These are phyloP conservation scores for Tylopilus balloui DNA, from an alignment of 768 basidiomycete genomes.

Conservation along the genomic window DNA sequence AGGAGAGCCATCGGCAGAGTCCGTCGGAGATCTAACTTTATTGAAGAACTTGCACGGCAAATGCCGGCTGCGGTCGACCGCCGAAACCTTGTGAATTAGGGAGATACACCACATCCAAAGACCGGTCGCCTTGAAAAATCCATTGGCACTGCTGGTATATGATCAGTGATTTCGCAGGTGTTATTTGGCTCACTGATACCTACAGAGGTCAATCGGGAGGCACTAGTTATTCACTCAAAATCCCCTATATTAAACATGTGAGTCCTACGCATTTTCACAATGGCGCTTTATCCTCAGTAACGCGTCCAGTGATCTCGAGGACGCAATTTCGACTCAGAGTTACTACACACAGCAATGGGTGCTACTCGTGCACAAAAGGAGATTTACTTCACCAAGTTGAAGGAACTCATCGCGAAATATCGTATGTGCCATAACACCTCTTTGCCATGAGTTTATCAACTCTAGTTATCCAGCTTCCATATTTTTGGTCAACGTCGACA, in stretches of 20 bases:
- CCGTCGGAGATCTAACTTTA: slow-evolving; percentile 29
- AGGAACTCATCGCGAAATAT: slow-evolving; percentile 86
- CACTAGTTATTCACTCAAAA: slow-evolving; percentile 41
- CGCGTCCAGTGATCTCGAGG: slow-evolving; percentile 13
- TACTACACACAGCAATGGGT: slow-evolving; percentile 69
- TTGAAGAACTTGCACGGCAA: slow-evolving; percentile 26
- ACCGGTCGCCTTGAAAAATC: slow-evolving; percentile 87
- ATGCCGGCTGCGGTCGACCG: slow-evolving; percentile 10
- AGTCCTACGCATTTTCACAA: slow-evolving; percentile 6
- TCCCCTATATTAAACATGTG: slow-evolving; percentile 24
- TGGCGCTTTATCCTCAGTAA: neutral
- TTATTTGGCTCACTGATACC: slow-evolving; percentile 8
- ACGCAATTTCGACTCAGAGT: no score
- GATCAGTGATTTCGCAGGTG: slow-evolving; percentile 14
- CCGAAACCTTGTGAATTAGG: slow-evolving; percentile 24
- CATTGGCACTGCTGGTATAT: slow-evolving; percentile 76
- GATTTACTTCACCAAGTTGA: slow-evolving; percentile 88
- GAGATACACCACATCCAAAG: slow-evolving; percentile 13
- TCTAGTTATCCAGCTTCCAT: slow-evolving; percentile 69
- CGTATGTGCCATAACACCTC: slow-evolving; percentile 49
- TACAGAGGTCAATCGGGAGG: slow-evolving; percentile 92
- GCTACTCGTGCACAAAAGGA: slow-evolving; percentile 86
- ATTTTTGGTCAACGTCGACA: slow-evolving; percentile 99
- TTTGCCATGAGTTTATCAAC: neutral
- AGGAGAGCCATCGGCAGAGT: slow-evolving; percentile 11